A percentile compares a stretch with the other conserved stretches of the same genome.
phyloP scores from a whole-genome alignment of 1,284 basidiomycete species.

The Waitea zeae region DNA sequence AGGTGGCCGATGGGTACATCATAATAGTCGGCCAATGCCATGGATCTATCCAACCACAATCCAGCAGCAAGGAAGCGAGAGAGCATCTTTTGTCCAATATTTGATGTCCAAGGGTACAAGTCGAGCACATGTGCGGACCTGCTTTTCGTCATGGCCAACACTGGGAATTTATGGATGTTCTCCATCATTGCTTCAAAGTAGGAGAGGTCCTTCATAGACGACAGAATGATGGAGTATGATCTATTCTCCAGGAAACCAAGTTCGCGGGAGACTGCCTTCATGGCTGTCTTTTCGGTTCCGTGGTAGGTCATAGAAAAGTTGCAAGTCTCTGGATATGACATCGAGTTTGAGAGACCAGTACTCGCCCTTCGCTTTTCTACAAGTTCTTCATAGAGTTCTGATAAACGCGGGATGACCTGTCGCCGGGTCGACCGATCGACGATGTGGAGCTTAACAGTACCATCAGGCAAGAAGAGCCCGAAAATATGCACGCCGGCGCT shows the following conservation, averaged over 20 bases:
- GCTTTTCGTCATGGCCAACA: conserved; percentile 72
- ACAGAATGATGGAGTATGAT: conserved; percentile 65
- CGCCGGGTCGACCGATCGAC: conserved; percentile 81
- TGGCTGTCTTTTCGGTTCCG: conserved; percentile 59
- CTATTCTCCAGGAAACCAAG: conserved; percentile 57
- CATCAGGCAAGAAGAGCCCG: conserved; percentile 70
- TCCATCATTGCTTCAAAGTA: conserved; percentile 73
- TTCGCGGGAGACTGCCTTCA: conserved; percentile 84
- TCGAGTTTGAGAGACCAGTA: conserved; percentile 24
- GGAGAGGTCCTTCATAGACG: conserved; percentile 69
- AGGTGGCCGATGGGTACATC: conserved; percentile 89
- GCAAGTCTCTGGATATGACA: conserved; percentile 58
- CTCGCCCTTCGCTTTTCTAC: conserved; percentile 25
- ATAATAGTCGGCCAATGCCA: conserved; percentile 79
- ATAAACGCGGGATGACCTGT: conserved; percentile 66
- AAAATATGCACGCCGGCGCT: conserved; percentile 78
- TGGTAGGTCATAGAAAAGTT: conserved; percentile 70
- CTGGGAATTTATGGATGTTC: conserved; percentile 72
- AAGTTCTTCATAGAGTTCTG: conserved; percentile 54
- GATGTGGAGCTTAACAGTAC: conserved; percentile 65
- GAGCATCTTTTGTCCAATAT: conserved; percentile 67
- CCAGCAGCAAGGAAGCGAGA: conserved; percentile 70
- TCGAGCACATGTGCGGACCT: conserved; percentile 60
- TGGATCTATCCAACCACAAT: conserved; percentile 66
- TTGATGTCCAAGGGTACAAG: conserved; percentile 62